Conservation (phyloP, 768 basidiomycete genomes). For the Boletus fagicola region DNA sequence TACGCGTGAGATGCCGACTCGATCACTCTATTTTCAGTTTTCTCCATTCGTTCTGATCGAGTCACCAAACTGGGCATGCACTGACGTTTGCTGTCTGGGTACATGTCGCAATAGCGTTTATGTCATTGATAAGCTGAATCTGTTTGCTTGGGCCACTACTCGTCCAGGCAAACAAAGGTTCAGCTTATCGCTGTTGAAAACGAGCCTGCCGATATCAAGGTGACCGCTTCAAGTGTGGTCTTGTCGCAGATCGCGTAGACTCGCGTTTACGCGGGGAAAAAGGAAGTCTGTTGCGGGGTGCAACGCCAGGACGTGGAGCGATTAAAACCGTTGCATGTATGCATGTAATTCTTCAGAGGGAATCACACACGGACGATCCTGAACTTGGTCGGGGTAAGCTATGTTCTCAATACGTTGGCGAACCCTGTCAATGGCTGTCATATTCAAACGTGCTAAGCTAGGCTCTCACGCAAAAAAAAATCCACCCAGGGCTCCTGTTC, state of each 20-base stretch:
- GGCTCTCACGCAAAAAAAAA: neutral
- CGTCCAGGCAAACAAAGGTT: no score
- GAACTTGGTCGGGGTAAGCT: neutral
- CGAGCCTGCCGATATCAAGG: slow-evolving; percentile 44
- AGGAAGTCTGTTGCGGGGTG: neutral
- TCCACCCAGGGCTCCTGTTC: neutral
- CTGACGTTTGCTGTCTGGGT: neutral
- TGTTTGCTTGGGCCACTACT: no score
- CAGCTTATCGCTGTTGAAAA: slow-evolving; percentile 52
- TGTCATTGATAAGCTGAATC: no score
- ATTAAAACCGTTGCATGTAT: neutral
- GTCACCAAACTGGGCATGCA: neutral
- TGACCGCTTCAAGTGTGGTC: slow-evolving; percentile 50
- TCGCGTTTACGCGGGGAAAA: neutral
- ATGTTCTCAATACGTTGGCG: neutral
- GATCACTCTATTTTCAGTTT: neutral
- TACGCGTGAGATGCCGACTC: slow-evolving; percentile 15
- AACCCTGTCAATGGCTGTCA: no score
- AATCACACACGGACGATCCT: neutral
- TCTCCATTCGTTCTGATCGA: neutral
- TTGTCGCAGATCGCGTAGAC: slow-evolving; percentile 35
- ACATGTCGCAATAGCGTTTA: slow-evolving; percentile 40
- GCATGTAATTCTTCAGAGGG: neutral
- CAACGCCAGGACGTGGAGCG: neutral
- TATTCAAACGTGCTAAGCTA: neutral